phyloP scores from a whole-genome alignment of 2,329 filamentous ascomycete genomes.

The Pleomassaria siparia region DNA sequence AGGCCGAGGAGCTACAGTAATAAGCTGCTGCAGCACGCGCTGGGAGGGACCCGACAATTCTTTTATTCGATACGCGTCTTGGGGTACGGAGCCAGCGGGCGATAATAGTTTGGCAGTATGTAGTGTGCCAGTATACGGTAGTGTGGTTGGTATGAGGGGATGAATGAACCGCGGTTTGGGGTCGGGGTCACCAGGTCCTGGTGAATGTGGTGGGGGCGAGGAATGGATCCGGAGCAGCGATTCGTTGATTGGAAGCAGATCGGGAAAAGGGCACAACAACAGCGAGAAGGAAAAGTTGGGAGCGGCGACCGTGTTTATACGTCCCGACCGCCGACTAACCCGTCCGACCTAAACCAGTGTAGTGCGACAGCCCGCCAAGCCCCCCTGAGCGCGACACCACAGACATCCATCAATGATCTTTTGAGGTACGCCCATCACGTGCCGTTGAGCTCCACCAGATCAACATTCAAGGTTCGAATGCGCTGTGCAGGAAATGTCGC shows the following conservation, averaged over 20 bases:
- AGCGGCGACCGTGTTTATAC: constrained; percentile 22
- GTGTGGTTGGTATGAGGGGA: constrained; percentile 4
- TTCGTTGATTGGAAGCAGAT: constrained; percentile 35
- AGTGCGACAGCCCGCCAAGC: constrained; percentile 18
- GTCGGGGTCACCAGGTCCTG: constrained; percentile 2
- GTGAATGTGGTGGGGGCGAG: constrained; percentile 22
- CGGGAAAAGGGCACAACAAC: constrained; percentile 23
- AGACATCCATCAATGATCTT: no score
- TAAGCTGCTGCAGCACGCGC: neutral
- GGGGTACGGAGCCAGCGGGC: neutral
- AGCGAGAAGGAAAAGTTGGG: constrained; percentile 13
- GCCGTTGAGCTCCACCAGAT: neutral
- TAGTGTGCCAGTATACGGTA: neutral
- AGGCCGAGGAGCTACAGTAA: constrained; percentile 1
- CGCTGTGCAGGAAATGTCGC: no score
- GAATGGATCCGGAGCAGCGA: constrained; percentile 34
- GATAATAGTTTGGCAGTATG: neutral
- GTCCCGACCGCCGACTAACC: constrained; percentile 16
- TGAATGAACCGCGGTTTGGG: constrained; percentile 18
- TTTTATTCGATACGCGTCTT: constrained; percentile 5
- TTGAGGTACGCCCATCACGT: constrained; percentile 6
- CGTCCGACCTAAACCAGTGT: neutral
- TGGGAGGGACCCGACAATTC: no score
- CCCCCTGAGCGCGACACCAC: constrained; percentile 2
- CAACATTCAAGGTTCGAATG: no score